Conservation (phyloP, 2,329 filamentous ascomycete genomes). For the Rhynchosporium agropyri region DNA sequence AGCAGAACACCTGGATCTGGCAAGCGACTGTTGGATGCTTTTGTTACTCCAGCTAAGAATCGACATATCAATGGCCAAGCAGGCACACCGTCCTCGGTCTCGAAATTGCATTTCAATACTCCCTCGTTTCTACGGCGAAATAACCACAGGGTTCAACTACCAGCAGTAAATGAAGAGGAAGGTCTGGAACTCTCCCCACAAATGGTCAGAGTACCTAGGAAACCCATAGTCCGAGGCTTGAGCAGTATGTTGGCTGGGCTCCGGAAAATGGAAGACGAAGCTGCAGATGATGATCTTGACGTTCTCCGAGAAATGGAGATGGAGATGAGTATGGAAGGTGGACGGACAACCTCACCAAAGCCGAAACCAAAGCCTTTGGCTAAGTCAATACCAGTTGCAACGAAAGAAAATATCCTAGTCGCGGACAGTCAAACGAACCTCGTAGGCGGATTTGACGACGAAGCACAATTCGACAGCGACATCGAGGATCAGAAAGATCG, state of each 20-base stretch:
- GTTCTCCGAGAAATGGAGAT: conserved; percentile 71
- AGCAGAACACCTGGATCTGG: conserved; percentile 54
- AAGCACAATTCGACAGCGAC: conserved; percentile 58
- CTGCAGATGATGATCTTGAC: conserved; percentile 73
- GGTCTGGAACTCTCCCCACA: conserved; percentile 52
- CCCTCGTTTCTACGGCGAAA: conserved; percentile 69
- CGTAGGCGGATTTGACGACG: conserved; percentile 66
- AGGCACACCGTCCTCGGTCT: conserved; percentile 53
- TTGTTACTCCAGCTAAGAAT: conserved; percentile 65
- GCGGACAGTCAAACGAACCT: conserved; percentile 50
- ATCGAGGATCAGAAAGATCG: conserved; percentile 51
- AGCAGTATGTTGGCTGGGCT: conserved; percentile 75
- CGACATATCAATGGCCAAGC: conserved; percentile 46
- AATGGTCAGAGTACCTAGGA: conserved; percentile 55
- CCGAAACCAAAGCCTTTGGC: conserved; percentile 22
- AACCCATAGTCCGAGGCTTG: conserved; percentile 67
- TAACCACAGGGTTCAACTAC: conserved; percentile 47
- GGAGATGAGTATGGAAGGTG: conserved; percentile 45
- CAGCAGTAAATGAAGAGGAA: conserved; percentile 57
- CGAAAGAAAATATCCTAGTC: conserved; percentile 45
- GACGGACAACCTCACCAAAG: conserved; percentile 22
- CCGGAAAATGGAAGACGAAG: conserved; percentile 69
- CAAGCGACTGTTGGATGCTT: conserved; percentile 64
- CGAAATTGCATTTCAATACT: conserved; percentile 65
- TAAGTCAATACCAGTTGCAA: conserved; percentile 31